Conservation (phyloP, 78 protist genomes). For the Dictyostelium intermedium region DNA sequence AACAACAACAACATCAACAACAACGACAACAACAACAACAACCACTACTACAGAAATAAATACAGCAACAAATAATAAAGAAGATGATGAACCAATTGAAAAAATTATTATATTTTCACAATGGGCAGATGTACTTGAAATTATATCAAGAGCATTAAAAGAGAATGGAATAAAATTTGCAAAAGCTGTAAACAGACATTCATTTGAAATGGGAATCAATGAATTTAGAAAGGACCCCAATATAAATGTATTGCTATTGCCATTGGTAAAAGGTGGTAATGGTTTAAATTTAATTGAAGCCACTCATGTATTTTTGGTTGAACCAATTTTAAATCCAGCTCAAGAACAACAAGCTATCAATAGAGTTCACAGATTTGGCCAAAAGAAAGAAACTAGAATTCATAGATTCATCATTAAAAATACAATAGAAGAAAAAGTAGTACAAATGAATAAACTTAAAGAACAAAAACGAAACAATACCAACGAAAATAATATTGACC, state of each 20-base stretch:
- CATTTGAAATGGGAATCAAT: constrained; percentile 23
- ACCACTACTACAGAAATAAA: not conserved
- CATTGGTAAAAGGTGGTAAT: constrained; percentile 34
- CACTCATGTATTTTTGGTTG: constrained; percentile 79
- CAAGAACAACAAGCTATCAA: constrained; percentile 79
- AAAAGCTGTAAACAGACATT: not conserved
- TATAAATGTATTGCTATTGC: constrained; percentile 68
- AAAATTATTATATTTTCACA: constrained; percentile 74
- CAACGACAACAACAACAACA: not conserved
- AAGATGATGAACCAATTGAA: not conserved
- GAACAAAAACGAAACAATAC: not conserved
- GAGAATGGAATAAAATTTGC: not conserved
- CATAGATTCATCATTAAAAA: constrained; percentile 62
- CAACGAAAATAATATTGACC: not conserved
- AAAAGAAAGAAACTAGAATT: constrained; percentile 78
- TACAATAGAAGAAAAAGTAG: constrained; percentile 80
- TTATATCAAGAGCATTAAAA: constrained; percentile 23
- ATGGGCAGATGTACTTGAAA: constrained; percentile 75
- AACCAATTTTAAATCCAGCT: constrained; percentile 77
- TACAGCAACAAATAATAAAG: not conserved
- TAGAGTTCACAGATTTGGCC: constrained; percentile 83
- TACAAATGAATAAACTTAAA: not conserved
- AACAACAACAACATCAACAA: not conserved
- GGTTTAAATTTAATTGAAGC: constrained; percentile 85
- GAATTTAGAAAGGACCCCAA: constrained; percentile 33